A percentile compares a stretch with the other conserved stretches of the same genome.
Conservation (phyloP, 495 filamentous ascomycete species). For the Corynascus novoguineensis region DNA sequence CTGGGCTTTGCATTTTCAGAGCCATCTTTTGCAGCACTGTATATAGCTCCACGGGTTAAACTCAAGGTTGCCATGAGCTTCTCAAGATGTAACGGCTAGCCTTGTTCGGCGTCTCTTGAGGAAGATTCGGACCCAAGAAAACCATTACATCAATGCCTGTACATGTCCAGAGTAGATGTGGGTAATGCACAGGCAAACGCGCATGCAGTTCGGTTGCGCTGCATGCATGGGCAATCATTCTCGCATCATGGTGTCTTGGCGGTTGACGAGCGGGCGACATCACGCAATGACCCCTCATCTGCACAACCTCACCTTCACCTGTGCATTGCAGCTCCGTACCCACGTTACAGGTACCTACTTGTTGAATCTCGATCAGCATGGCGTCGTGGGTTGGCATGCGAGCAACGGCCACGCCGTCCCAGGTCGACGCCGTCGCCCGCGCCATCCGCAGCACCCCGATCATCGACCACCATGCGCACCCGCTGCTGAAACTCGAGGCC, state of each 20-base stretch:
- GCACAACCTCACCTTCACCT: not conserved
- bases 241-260: slow-evolving; percentile 14
- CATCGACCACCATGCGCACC: slow-evolving; percentile 88
- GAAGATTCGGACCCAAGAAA: too few species aligned
- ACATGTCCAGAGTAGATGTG: too few species aligned
- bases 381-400: slow-evolving; percentile 32
- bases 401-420: slow-evolving; percentile 25
- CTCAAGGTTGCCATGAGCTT: too few species aligned
- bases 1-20: too few species aligned
- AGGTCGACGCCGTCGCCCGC: slow-evolving; percentile 31
- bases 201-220: not conserved
- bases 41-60: too few species aligned
- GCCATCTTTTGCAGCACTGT: too few species aligned
- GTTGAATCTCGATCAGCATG: slow-evolving; percentile 13
- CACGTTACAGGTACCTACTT: not conserved
- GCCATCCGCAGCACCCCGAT: slow-evolving; percentile 63
- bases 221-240: not conserved
- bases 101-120: too few species aligned
- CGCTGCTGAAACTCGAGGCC: slow-evolving; percentile 37
- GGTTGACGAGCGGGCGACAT: not conserved
- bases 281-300: not conserved
- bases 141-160: too few species aligned
- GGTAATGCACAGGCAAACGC: too few species aligned
- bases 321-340: not conserved
- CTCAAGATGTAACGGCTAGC: too few species aligned